Base-by-base conservation (phyloP, 2,329 filamentous ascomycete genomes). In the Cyphellophora europaea region DNA sequence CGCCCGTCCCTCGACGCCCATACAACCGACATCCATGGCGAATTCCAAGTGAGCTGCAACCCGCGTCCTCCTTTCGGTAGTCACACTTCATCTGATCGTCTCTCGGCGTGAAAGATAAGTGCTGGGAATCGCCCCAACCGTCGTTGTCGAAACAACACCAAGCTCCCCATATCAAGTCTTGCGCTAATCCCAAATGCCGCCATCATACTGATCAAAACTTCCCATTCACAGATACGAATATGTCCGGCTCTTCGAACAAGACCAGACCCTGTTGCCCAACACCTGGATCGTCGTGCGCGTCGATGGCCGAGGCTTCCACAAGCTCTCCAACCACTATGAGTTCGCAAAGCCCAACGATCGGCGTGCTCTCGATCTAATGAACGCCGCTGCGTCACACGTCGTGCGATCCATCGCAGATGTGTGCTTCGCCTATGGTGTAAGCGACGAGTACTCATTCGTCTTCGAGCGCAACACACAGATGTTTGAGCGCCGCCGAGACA, bases 281-380 rank as follows among this genome's bases (percentile, higher is more conserved):
- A 96, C 89, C 16, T 98, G 88, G 87, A 82, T 96, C 37, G 86
- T 96, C 13, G 79, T 98, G 37, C 79, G 91, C 41, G 79, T 98
- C 52, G 91, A 98, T 61, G 91, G 91, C 15, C 74, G 89, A 45
- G 88, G 87, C 12, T 98, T 98, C 61, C 91, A 88, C 52, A 95
- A 93, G 53, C 77, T 95, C 49, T 88, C 85, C 42, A 71, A 76
- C 43, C 84, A 82, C 57, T 91, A 96, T 62, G 65, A 65, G 14
- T 96, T 96, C 53, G 70, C 78, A 49, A 98, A 96, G 61, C 91
- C 91, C 25, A 98, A 96, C 60, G 91, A 98, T 58, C 71, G 71
- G 27, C 74, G 84, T 45, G 91, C 88, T 0, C 65, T 96, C 10
- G 76, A 93, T 57, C 77, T 98, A 47, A 96, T 98, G 89, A 98